Base-by-base conservation (phyloP, 2,329 filamentous ascomycete species). In the Phialophora macrospora region DNA sequence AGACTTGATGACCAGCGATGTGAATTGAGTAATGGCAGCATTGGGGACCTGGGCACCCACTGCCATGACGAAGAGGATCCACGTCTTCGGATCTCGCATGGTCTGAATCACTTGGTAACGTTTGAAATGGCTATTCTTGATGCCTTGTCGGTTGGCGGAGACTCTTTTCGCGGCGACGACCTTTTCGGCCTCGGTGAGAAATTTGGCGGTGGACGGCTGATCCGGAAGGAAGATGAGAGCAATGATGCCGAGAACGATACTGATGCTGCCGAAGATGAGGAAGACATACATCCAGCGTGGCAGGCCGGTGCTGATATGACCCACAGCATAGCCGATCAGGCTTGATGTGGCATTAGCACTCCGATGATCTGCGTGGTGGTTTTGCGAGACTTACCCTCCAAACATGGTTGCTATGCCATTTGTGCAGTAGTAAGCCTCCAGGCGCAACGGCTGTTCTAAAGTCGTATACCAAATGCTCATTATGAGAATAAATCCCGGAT, bases 401-500 rank as follows among this genome's bases (percentile, higher is more conserved):
- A 88, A 85, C 82, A 87, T 86, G 12, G 84, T 86, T 2, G 84
- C 85, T 12, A 88, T 78, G 2, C 86, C 86, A 68, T 87, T 87
- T 1, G 82, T 84, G 65, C 67, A 69, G 52, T 67, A 66, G 58
- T 68, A 67, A 1, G 65, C 32, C 44, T 64, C 68, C 58, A 68
- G 30, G 20, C 68, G 56, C 54, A 68, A 48, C 1, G 68, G 63
- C 34, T 70, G 68, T 41, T 70, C 68, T n/a, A 59, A 52, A 11
- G 57, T 44, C 5, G 60, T 64, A 52, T 70, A 72, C 71, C 71
- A 72, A 20, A 66, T 70, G 12, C 61, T 65, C 44, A 71, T 70
- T 4, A 76, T 59, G 26, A 73, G 71, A 24, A 65, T 69, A 38
- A 75, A 73, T 76, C 80, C 68, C 78, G 75, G 64, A 30, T 68